Evolutionary conservation across 2,329 filamentous ascomycete species (phyloP).

Genomic region (Talaromyces sp.): DNA sequence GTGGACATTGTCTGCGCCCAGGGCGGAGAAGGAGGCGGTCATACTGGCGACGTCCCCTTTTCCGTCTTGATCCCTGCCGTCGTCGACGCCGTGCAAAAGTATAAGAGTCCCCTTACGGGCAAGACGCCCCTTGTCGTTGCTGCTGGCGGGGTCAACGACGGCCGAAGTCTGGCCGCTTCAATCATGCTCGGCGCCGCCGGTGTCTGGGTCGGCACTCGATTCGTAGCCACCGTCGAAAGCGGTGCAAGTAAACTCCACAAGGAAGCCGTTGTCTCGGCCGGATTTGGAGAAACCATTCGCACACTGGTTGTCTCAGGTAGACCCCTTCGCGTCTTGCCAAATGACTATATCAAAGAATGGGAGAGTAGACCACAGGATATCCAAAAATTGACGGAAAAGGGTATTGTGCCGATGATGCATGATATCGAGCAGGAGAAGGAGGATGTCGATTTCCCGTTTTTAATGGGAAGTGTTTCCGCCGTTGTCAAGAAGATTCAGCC

Average conservation of each 20-base stretch:
- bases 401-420: conserved; percentile 75
- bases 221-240: conserved; percentile 79
- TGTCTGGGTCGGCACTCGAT: conserved; percentile 92
- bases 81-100: conserved; percentile 74
- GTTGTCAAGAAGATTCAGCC: conserved; percentile 74
- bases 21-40: conserved; percentile 88
- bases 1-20: conserved; percentile 91
- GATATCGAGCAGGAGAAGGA: conserved; percentile 81
- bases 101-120: conserved; percentile 68
- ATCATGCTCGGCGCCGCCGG: conserved; percentile 85
- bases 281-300: conserved; percentile 73
- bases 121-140: conserved; percentile 76
- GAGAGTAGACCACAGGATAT: conserved; percentile 73
- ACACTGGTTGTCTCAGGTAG: conserved; percentile 80
- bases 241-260: conserved; percentile 80
- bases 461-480: conserved; percentile 93
- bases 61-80: conserved; percentile 84
- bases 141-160: conserved; percentile 82
- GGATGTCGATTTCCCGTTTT: conserved; percentile 78
- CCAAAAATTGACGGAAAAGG: conserved; percentile 68
- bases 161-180: conserved; percentile 72
- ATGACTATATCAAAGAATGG: conserved; percentile 81
- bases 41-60: conserved; percentile 83
- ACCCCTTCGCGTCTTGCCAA: conserved; percentile 74
- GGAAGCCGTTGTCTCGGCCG: conserved; percentile 73